phyloP scores from a whole-genome alignment of 441 rosid genomes.

The Heliophila coronopifolia region DNA sequence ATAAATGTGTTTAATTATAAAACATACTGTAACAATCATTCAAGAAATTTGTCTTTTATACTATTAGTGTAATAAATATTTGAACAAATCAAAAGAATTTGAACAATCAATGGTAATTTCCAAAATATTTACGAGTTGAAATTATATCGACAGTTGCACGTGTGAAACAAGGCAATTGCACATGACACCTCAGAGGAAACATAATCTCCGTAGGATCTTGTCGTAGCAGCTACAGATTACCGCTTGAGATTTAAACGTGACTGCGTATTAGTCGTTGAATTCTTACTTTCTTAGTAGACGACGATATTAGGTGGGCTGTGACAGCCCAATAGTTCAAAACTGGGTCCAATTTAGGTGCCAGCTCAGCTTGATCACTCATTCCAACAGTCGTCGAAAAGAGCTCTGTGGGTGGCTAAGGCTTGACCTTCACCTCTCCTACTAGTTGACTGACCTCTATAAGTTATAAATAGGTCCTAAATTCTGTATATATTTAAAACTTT shows the following conservation, averaged over 20 bases:
- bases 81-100: background rate
- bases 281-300: conserved; percentile 27
- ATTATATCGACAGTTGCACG: conserved; percentile 12
- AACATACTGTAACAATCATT: too few relatives aligned
- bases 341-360: conserved; percentile 18
- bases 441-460: too few relatives aligned
- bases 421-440: background rate
- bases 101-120: too few relatives aligned
- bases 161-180: conserved; percentile 14
- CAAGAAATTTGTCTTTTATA: too few relatives aligned
- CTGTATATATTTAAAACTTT: too few relatives aligned
- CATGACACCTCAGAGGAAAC: conserved; percentile 17
- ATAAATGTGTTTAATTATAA: too few relatives aligned
- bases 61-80: too few relatives aligned
- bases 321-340: conserved; percentile 10
- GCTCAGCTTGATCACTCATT: conserved; percentile 19
- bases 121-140: background rate
- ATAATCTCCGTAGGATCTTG: conserved; percentile 23
- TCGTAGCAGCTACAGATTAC: too few relatives aligned
- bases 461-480: too few relatives aligned
- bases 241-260: too few relatives aligned
- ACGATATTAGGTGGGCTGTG: conserved; percentile 29
- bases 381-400: conserved; percentile 21
- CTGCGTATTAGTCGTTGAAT: conserved; percentile 25
- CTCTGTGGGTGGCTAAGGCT: conserved; percentile 7